Evolutionary conservation across 805 yeast species (phyloP).

Genomic region (Pichia californica): DNA sequence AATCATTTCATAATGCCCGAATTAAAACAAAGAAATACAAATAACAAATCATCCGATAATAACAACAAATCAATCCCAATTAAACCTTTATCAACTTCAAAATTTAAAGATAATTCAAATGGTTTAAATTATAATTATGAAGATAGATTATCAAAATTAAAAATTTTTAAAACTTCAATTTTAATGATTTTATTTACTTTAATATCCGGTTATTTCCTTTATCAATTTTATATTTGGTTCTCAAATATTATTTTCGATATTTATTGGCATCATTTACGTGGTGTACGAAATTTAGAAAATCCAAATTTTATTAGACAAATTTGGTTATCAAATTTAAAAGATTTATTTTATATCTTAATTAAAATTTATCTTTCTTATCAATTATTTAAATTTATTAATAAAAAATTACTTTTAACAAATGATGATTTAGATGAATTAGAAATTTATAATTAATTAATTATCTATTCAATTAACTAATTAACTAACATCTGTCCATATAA

Average conservation of each 20-base stretch:
- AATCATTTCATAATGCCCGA: too few relatives aligned
- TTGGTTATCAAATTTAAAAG: slow-evolving; percentile 8
- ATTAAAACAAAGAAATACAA: too few relatives aligned
- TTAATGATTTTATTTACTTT: slow-evolving; percentile 1
- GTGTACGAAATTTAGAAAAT: neutral
- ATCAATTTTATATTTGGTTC: neutral
- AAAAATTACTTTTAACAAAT: slow-evolving; percentile 16
- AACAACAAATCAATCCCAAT: neutral
- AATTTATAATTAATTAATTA: slow-evolving; percentile 18
- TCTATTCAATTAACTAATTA: slow-evolving; percentile 8
- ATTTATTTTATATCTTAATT: slow-evolving; percentile 12
- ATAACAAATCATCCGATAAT: too few relatives aligned
- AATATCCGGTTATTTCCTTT: neutral
- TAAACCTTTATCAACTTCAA: slow-evolving; percentile 1
- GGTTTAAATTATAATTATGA: slow-evolving; percentile 9
- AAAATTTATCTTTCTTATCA: slow-evolving; percentile 16
- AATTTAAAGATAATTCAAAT: neutral
- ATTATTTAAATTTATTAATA: slow-evolving; percentile 18
- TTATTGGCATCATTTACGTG: slow-evolving; percentile 7
- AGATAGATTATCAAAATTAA: slow-evolving; percentile 5
- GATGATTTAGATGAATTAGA: slow-evolving; percentile 25
- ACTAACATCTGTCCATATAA: slow-evolving; percentile 19
- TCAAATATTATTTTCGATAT: slow-evolving; percentile 5
- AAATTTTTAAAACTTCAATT: slow-evolving; percentile 2
- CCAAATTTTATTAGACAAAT: neutral